These are phyloP conservation scores for Lyophyllum shimeji DNA, from an alignment of 768 basidiomycete genomes.

Conservation along the genomic window DNA sequence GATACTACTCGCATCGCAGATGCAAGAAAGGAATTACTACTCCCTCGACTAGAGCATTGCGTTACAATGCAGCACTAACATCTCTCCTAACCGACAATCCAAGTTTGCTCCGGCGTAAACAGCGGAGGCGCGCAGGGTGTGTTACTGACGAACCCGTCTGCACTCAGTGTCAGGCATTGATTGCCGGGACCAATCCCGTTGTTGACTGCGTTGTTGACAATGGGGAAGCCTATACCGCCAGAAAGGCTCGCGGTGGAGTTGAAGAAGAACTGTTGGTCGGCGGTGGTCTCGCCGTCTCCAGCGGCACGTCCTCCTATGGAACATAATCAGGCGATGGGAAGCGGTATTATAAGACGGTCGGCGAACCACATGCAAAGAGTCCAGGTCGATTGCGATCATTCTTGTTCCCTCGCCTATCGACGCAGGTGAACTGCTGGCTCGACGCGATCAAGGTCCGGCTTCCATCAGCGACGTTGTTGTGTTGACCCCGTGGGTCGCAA, in stretches of 20 bases:
- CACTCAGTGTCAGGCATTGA: constrained; percentile 22
- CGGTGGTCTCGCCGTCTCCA: constrained; percentile 24
- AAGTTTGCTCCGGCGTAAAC: constrained; percentile 23
- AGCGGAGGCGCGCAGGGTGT: constrained; percentile 25
- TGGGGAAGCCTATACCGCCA: constrained; percentile 23
- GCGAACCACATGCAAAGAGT: constrained; percentile 25
- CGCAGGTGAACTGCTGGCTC: constrained; percentile 27
- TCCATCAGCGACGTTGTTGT: constrained; percentile 26
- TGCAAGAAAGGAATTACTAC: not conserved
- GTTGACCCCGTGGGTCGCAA: constrained; percentile 21
- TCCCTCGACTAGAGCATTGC: not conserved
- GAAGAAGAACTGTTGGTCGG: constrained; percentile 27
- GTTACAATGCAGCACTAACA: not conserved
- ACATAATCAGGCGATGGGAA: not conserved
- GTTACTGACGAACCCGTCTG: constrained; percentile 24
- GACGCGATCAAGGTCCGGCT: constrained; percentile 27
- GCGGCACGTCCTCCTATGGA: constrained; percentile 23
- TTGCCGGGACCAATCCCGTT: constrained; percentile 25
- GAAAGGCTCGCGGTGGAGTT: constrained; percentile 18
- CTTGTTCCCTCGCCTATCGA: constrained; percentile 23
- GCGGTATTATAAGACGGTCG: not conserved
- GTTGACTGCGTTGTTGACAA: constrained; percentile 21
- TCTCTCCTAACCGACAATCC: constrained; percentile 11
- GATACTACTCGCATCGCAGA: too few species aligned
- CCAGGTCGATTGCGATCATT: constrained; percentile 26